Evolutionary conservation across 306 rosid species (phyloP).

Genomic region (Argentina anserina): DNA sequence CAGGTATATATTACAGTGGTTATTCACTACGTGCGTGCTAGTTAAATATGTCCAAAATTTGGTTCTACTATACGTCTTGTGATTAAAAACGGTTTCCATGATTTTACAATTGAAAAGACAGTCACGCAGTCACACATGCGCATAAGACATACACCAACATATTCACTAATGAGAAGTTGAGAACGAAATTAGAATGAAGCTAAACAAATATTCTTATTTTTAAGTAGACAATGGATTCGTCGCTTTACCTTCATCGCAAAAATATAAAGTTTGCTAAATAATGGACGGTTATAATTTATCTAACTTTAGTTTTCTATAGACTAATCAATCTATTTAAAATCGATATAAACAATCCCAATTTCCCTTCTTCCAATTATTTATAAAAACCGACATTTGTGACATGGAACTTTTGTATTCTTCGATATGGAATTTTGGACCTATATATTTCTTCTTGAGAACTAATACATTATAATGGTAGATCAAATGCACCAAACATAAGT

Average conservation of each 20-base stretch:
- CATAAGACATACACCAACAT: not conserved
- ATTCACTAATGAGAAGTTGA: not conserved
- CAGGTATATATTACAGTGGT: conserved; percentile 28
- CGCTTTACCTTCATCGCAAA: not conserved
- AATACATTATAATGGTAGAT: conserved; percentile 11
- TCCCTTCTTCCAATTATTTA: not conserved
- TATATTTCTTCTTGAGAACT: conserved; percentile 3
- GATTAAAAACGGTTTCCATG: not conserved
- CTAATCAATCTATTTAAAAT: not conserved
- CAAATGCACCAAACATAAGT: conserved; percentile 24
- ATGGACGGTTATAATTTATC: not conserved
- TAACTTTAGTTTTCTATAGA: not conserved
- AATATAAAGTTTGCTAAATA: not conserved
- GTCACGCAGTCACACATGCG: not conserved
- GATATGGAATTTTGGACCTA: too few relatives aligned
- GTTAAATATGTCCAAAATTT: not conserved
- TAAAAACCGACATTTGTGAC: not conserved
- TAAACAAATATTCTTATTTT: not conserved
- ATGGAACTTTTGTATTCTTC: not conserved
- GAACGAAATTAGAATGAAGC: not conserved
- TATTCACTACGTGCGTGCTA: not conserved
- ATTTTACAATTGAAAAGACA: not conserved
- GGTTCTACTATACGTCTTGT: not conserved
- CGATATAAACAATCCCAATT: not conserved
- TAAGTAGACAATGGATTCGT: not conserved